Conservation (phyloP, 352 stramenopile species). For the Phytopythium helicoides region DNA sequence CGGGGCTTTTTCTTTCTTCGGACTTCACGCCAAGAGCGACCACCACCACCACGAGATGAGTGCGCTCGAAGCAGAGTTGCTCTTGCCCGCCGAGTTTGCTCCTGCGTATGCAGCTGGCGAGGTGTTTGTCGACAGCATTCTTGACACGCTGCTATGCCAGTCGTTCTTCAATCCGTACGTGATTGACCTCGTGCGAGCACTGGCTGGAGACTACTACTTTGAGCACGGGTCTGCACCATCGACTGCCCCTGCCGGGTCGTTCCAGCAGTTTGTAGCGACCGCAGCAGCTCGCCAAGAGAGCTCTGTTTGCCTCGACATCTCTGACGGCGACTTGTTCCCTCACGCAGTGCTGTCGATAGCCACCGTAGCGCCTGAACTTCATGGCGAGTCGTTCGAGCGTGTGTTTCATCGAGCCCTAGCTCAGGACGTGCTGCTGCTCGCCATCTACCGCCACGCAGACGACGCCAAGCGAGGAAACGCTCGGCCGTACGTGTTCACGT, state of each 20-base stretch:
- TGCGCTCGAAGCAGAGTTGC: slow-evolving; percentile 18
- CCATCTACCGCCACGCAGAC: slow-evolving; percentile 39
- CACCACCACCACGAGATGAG: slow-evolving; percentile 1
- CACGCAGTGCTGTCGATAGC: slow-evolving; percentile 32
- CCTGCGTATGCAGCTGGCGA: slow-evolving; percentile 53
- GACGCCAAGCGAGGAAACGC: slow-evolving; percentile 30
- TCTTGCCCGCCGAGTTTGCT: slow-evolving; percentile 32
- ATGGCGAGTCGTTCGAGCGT: slow-evolving; percentile 32
- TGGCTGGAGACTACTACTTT: slow-evolving; percentile 45
- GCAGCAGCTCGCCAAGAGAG: background rate
- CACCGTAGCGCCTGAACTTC: slow-evolving; percentile 25
- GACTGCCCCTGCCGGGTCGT: background rate
- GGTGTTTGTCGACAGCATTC: slow-evolving; percentile 55
- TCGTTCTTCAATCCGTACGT: slow-evolving; percentile 76
- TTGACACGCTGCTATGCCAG: slow-evolving; percentile 66
- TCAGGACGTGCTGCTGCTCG: slow-evolving; percentile 43
- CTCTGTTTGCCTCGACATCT: background rate
- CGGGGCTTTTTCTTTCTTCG: slow-evolving; percentile 1
- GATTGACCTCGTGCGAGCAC: slow-evolving; percentile 50
- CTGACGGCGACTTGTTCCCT: slow-evolving; percentile 3
- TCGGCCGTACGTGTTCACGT: slow-evolving; percentile 58
- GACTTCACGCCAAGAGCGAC: background rate
- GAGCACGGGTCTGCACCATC: slow-evolving; percentile 2
- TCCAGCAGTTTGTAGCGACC: slow-evolving; percentile 12
- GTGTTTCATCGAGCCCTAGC: slow-evolving; percentile 39